These are phyloP conservation scores for Fraxinus latifolia DNA, from an alignment of 305 asterid genomes.

Conservation along the genomic window DNA sequence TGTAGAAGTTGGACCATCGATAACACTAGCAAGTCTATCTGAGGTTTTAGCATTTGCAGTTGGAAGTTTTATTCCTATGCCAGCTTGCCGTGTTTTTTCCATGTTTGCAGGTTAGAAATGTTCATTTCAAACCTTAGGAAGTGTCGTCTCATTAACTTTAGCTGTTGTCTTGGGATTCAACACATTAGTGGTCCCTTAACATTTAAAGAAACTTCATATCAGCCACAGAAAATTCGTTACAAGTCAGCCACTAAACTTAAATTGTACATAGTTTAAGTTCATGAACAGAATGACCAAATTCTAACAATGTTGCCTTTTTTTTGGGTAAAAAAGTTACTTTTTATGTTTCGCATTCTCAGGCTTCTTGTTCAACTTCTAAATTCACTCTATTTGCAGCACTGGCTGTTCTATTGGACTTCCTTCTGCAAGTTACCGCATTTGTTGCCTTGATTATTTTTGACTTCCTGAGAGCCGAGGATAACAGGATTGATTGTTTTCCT, in stretches of 20 bases:
- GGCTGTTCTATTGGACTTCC: constrained; percentile 96
- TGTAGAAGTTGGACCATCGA: constrained; percentile 97
- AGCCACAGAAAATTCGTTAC: not conserved
- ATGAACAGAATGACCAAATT: not conserved
- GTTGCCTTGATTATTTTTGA: constrained; percentile 92
- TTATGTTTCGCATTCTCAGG: not conserved
- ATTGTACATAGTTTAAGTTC: not conserved
- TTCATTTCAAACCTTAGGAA: constrained; percentile 4
- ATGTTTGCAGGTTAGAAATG: constrained; percentile 87
- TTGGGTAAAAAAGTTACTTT: not conserved
- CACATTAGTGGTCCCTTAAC: not conserved
- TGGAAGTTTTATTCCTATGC: constrained; percentile 97
- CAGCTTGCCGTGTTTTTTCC: constrained; percentile 95
- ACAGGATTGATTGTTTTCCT: constrained; percentile 87
- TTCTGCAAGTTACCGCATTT: constrained; percentile 96
- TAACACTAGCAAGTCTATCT: constrained; percentile 87
- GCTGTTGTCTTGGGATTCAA: not conserved
- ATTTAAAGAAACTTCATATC: not conserved
- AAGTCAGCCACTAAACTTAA: not conserved
- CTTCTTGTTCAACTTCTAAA: not conserved
- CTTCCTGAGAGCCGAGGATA: constrained; percentile 90
- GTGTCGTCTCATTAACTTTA: not conserved
- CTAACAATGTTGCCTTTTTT: not conserved
- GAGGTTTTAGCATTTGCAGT: constrained; percentile 99
- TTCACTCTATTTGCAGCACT: constrained; percentile 58